Percentiles rank a stretch among this genome's conserved stretches.
These are phyloP conservation scores for Zymoseptoria crescenta DNA, from an alignment of 2,329 filamentous ascomycete species.

Conservation along the genomic window DNA sequence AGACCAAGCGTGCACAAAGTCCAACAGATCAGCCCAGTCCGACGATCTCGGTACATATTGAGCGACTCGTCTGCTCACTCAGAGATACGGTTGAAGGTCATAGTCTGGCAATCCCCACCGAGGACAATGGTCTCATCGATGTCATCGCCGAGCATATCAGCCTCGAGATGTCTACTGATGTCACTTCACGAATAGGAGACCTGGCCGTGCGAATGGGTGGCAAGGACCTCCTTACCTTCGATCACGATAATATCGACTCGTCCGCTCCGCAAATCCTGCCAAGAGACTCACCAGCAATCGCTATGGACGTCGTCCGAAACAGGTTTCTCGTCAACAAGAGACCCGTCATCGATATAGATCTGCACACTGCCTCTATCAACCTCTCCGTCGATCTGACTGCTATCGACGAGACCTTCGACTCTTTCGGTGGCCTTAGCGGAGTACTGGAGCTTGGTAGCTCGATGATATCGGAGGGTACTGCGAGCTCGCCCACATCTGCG, in stretches of 20 bases:
- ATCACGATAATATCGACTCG: slow-evolving; percentile 8
- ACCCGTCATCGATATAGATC: slow-evolving; percentile 40
- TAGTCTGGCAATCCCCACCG: not conserved
- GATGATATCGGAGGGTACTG: slow-evolving; percentile 57
- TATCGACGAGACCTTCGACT: slow-evolving; percentile 77
- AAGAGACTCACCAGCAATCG: slow-evolving; percentile 17
- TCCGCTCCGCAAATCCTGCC: slow-evolving; percentile 11
- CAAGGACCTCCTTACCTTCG: slow-evolving; percentile 18
- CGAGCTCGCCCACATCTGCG: slow-evolving; percentile 27
- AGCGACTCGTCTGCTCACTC: not conserved
- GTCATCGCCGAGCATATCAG: slow-evolving; percentile 5
- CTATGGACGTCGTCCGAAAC: slow-evolving; percentile 14
- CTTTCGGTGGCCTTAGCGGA: slow-evolving; percentile 86
- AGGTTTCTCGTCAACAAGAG: slow-evolving; percentile 14
- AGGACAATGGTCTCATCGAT: slow-evolving; percentile 4
- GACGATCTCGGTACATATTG: not conserved
- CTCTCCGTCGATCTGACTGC: slow-evolving; percentile 69
- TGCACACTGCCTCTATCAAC: slow-evolving; percentile 70
- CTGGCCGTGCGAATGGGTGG: slow-evolving; percentile 18
- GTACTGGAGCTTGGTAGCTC: slow-evolving; percentile 83
- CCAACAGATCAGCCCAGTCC: not conserved
- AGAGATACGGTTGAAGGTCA: not conserved
- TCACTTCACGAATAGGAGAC: slow-evolving; percentile 8
- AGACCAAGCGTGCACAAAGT: not conserved
- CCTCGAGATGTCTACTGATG: not conserved